Percentiles rank a stretch among this genome's conserved stretches.
Evolutionary conservation across 495 filamentous ascomycete species (phyloP).

Genomic region (Aspergillus ellipticus): DNA sequence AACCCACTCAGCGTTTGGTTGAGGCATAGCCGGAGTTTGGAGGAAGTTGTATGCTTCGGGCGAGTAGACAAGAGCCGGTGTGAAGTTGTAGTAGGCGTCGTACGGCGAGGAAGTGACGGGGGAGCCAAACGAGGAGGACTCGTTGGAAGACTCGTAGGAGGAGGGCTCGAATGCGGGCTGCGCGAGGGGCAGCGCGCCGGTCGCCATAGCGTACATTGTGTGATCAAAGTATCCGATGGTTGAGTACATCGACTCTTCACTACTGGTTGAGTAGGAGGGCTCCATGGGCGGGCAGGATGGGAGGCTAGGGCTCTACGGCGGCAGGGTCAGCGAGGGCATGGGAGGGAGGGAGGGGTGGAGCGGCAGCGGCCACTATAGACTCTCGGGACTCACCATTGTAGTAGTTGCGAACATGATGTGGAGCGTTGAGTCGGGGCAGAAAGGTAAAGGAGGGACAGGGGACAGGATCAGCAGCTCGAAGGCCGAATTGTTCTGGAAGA

Average conservation of each 20-base stretch:
- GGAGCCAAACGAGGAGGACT: slow-evolving; percentile 5
- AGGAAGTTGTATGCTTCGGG: slow-evolving; percentile 12
- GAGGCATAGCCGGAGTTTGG: slow-evolving; percentile 5
- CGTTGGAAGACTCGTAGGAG: slow-evolving; percentile 9
- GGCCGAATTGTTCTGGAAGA: neutral
- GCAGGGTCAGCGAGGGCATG: slow-evolving; percentile 5
- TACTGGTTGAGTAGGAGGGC: slow-evolving; percentile 19
- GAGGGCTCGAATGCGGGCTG: slow-evolving; percentile 13
- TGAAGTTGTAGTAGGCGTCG: slow-evolving; percentile 13
- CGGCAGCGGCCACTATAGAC: too few relatives aligned
- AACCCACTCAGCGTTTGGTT: slow-evolving; percentile 10
- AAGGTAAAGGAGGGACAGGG: neutral
- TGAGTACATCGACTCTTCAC: slow-evolving; percentile 25
- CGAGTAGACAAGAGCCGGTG: slow-evolving; percentile 14
- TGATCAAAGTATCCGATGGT: slow-evolving; percentile 19
- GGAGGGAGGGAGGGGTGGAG: neutral
- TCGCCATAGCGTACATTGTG: slow-evolving; percentile 26
- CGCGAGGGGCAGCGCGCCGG: slow-evolving; percentile 17
- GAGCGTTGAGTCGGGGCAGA: neutral
- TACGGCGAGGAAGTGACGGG: slow-evolving; percentile 4
- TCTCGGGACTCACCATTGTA: slow-evolving; percentile 2
- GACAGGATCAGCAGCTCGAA: neutral
- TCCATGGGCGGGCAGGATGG: slow-evolving; percentile 24
- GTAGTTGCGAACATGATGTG: neutral
- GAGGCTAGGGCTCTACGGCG: slow-evolving; percentile 8